A percentile compares a stretch with the other conserved stretches of the same genome.
These are phyloP conservation scores for Hansenula sp. DNA, from an alignment of 1,139 yeast genomes.

Conservation along the genomic window DNA sequence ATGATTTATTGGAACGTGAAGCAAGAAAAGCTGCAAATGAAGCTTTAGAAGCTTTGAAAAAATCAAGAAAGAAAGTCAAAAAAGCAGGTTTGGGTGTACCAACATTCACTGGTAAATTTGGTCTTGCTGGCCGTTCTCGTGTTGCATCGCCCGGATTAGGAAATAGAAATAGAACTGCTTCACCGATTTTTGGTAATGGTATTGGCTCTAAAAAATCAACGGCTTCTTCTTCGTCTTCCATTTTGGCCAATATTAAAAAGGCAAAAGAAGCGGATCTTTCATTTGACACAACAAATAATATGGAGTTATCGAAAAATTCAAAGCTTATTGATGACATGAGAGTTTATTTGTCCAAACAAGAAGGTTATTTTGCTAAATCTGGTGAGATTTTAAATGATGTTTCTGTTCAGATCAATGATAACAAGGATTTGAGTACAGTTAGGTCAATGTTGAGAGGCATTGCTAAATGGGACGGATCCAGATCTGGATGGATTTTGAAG, in stretches of 20 bases:
- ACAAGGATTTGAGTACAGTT: constrained; percentile 56
- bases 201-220: constrained; percentile 5
- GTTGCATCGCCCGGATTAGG: constrained; percentile 11
- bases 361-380: constrained; percentile 49
- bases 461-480: constrained; percentile 59
- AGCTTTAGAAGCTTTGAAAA: constrained; percentile 70
- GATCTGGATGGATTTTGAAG: constrained; percentile 64
- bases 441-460: constrained; percentile 67
- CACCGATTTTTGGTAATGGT: not conserved
- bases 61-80: constrained; percentile 63
- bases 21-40: constrained; percentile 73
- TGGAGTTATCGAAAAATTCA: constrained; percentile 25
- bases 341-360: constrained; percentile 30
- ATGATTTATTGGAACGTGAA: constrained; percentile 63
- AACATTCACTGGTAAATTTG: constrained; percentile 95
- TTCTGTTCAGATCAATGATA: constrained; percentile 42
- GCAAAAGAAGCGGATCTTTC: constrained; percentile 8
- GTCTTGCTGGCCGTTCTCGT: constrained; percentile 63
- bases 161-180: not conserved
- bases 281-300: not conserved
- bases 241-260: constrained; percentile 20
- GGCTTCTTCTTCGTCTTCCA: constrained; percentile 13
- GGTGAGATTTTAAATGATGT: constrained; percentile 52
- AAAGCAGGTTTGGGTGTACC: constrained; percentile 75
- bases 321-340: constrained; percentile 35